Evolutionary conservation across 176 grass and related monocot genomes (phyloP).

Genomic region (Eragrostis curvula): DNA sequence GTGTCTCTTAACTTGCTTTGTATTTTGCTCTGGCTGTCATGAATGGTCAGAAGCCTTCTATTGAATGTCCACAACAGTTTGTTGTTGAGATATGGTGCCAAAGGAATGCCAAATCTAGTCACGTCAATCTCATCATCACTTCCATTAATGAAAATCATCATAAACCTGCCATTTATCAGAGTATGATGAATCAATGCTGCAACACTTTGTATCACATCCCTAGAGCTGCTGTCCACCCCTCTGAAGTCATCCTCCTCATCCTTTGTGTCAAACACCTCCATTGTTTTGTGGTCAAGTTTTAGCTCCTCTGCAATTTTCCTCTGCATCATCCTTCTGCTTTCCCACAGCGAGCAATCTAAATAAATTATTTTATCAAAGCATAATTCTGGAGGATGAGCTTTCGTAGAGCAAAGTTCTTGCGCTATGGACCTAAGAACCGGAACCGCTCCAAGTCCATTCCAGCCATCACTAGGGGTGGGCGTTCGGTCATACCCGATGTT

Average conservation of each 20-base stretch:
- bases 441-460: not conserved
- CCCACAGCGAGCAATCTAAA: slow-evolving; percentile 6
- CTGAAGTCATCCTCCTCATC: slow-evolving; percentile 20
- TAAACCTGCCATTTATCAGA: fast-evolving
- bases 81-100: fast-evolving
- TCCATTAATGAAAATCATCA: slow-evolving; percentile 16
- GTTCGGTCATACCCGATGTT: too few relatives aligned
- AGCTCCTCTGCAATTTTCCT: slow-evolving; percentile 13
- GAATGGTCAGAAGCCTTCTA: not conserved
- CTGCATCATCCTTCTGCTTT: slow-evolving; percentile 10
- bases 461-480: too few relatives aligned
- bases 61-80: not conserved
- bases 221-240: not conserved
- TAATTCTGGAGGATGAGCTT: not conserved
- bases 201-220: not conserved
- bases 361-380: not conserved
- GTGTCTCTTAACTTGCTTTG: not conserved
- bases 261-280: not conserved
- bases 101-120: not conserved
- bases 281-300: not conserved
- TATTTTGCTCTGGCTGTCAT: fast-evolving
- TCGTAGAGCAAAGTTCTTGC: not conserved
- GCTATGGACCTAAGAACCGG: not conserved
- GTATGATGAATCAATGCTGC: not conserved
- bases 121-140: not conserved